These are phyloP conservation scores for Lactifluus echinatus DNA, from an alignment of 768 basidiomycete genomes.

Conservation along the genomic window DNA sequence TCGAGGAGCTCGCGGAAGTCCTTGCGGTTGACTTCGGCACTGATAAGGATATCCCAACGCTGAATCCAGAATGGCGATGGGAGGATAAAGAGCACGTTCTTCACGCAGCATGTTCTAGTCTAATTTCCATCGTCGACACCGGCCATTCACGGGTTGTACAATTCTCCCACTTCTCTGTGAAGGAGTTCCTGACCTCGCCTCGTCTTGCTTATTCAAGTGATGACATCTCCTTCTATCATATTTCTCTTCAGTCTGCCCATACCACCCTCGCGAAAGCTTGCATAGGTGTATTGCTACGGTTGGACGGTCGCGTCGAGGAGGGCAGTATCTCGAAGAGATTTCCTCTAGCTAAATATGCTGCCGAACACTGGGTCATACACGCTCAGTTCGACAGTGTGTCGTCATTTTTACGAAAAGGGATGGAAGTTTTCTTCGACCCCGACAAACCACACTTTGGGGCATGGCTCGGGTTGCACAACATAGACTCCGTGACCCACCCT, in stretches of 20 bases:
- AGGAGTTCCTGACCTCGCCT: neutral
- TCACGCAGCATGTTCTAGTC: neutral
- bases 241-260: neutral
- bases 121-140: neutral
- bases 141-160: neutral
- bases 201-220: neutral
- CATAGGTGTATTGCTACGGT: neutral
- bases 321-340: neutral
- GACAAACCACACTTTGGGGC: neutral
- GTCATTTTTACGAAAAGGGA: neutral
- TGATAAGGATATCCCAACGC: neutral
- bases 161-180: neutral
- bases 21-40: neutral
- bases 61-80: neutral
- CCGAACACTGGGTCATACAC: neutral
- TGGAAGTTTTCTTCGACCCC: neutral
- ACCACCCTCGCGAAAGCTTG: neutral
- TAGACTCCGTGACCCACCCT: neutral
- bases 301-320: neutral
- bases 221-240: neutral
- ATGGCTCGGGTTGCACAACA: neutral
- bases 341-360: neutral
- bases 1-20: neutral
- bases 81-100: neutral
- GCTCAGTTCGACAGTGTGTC: neutral